Evolutionary conservation across 805 yeast genomes (phyloP), one percentile per base, ranked within the genome.

Genomic region (Clavispora fructus): DNA sequence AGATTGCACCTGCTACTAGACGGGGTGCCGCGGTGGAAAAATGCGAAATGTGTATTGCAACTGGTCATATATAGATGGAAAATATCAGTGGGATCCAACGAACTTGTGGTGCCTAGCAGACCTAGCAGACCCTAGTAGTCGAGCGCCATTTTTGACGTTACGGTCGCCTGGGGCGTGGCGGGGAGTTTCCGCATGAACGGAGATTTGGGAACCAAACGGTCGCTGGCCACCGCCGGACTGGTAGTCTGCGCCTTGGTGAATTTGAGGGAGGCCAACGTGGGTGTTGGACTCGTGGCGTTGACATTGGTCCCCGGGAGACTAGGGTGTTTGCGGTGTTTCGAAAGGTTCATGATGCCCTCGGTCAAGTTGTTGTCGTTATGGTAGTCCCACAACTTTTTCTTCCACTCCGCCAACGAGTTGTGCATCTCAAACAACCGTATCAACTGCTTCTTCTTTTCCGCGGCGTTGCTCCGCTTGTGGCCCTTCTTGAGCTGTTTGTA

Each of bases 321-420:
- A 6, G 39, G 29, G 6, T 25, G 53, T 45, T 67, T 68, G 43
- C 68, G 67, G 55, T 70, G 74, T 51, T 67, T 67, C n/a, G 67
- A 59, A 37, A 70, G 58, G 35, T 57, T 58, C 73, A 67, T 68
- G 42, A 69, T 63, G 11, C 62, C 56, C 33, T 60, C 52, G 44
- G 67, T 67, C 50, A 59, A 53, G 50, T 58, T 67, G 40, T 54
- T 54, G 40, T 67, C 69, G 41, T 61, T 59, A 47, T 69, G 68
- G 52, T 49, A 52, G 48, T 73, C 77, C 83, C 83, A 79, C 16
- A 81, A 64, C 53, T 73, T 68, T 48, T 68, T 69, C 59, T 81
- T 81, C 84, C 84, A 79, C 35, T 71, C 70, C 16, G 76, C 69
- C 42, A 82, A 61, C 37, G 69, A 68, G 29, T 71, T 71, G 59